Base-by-base conservation (phyloP, 148 eudicot genomes). In the Vaccinium macrocarpon region DNA sequence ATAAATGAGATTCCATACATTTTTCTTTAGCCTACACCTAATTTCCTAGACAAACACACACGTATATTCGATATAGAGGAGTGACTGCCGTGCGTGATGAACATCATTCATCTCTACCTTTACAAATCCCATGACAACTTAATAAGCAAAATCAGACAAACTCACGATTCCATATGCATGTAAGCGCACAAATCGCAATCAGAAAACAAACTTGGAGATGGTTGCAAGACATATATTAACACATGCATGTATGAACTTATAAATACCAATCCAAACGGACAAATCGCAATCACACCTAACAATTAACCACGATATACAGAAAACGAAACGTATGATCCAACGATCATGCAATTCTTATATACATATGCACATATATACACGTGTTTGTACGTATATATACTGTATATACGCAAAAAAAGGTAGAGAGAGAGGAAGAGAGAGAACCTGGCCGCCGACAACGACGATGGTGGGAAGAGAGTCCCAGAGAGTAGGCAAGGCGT, bases 401-500 rank as follows among this genome's bases (percentile, higher is more conserved):
- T 18, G 62, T 57, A 19, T 19, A 18, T 15, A 15, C 5, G n/a
- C 6, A 19, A 57, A 57, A 57, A 19, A 42, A 42, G 0, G 46
- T 5, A 42, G 6, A 42, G 46, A 76, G 74, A 50, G 79, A 53
- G 50, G 59, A 27, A n/a, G 46, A 21, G 61, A 62, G 19, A 38
- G 25, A 25, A 91, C 96, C 93, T 93, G 96, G 70, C 96, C 96
- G 12, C 96, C 94, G 73, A 93, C 90, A 85, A 89, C 96, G 78
- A 88, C 92, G 72, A 93, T 83, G 55, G 95, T 86, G 14, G 95
- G 95, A 25, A 93, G 93, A 76, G 90, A 83, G 76, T 88, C 90
- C 89, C 90, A 91, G 14, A 90, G 88, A 83, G 92, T 79, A 50
- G 93, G 88, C 84, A 91, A 76, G 15, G 89, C 84, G 11, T 64